A percentile compares a stretch with the other conserved stretches of the same genome.
Evolutionary conservation across 2,329 filamentous ascomycete genomes (phyloP).

Genomic region (Apiospora rasikravindrae): DNA sequence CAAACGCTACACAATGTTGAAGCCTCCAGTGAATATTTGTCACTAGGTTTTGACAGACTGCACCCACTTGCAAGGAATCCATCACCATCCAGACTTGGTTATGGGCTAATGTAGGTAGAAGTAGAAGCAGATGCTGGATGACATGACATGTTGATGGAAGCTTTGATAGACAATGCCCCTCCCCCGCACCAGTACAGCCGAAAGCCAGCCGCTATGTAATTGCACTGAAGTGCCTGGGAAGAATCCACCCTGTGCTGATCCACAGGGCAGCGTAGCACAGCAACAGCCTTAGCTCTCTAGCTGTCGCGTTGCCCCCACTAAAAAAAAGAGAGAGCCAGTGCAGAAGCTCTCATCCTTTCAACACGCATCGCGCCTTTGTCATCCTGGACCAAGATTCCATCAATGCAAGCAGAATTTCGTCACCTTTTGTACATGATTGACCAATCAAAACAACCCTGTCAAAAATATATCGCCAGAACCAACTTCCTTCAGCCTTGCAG

Average conservation of each 20-base stretch:
- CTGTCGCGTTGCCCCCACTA: not conserved
- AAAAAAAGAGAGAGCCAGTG: not conserved
- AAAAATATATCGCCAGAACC: not conserved
- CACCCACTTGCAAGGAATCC: not conserved
- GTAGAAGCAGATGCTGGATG: not conserved
- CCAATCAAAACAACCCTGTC: not conserved
- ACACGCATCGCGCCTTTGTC: slow-evolving; percentile 9
- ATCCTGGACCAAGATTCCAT: not conserved
- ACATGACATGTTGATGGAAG: not conserved
- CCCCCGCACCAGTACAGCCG: not conserved
- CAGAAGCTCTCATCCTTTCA: slow-evolving; percentile 2
- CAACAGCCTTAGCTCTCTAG: not conserved
- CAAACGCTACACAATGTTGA: not conserved
- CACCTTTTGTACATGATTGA: not conserved
- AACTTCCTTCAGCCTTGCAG: not conserved
- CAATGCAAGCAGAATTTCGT: not conserved
- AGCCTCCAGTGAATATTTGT: not conserved
- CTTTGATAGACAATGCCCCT: slow-evolving; percentile 11
- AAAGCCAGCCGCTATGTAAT: not conserved
- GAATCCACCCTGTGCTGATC: not conserved
- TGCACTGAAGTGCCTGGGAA: not conserved
- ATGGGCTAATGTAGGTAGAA: no score
- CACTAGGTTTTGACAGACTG: not conserved
- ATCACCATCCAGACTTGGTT: no score
- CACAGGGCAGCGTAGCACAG: not conserved